Evolutionary conservation across 495 filamentous ascomycete species (phyloP).

Genomic region (Podospora bellae-mahoneyi): DNA sequence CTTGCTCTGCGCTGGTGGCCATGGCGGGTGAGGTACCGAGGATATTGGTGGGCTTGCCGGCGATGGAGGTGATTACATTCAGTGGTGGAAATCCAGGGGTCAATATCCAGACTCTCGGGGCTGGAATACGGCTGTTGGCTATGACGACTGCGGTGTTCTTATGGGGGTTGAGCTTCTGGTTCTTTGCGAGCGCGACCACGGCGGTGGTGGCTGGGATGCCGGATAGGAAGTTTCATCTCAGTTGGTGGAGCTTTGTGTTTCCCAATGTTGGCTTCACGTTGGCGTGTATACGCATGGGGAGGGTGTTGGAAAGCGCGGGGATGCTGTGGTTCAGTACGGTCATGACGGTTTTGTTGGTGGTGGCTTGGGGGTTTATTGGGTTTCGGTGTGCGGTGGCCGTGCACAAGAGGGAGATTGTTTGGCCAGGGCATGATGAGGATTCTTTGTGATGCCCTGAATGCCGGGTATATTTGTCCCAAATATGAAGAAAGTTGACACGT

Average conservation of each 20-base stretch:
- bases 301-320: slow-evolving; percentile 39
- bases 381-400: slow-evolving; percentile 54
- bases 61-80: neutral
- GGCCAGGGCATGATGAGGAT: slow-evolving; percentile 63
- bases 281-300: slow-evolving; percentile 47
- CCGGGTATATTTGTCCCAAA: neutral
- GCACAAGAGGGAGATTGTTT: slow-evolving; percentile 53
- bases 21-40: slow-evolving; percentile 50
- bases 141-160: slow-evolving; percentile 57
- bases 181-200: slow-evolving; percentile 59
- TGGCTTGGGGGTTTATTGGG: slow-evolving; percentile 57
- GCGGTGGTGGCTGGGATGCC: slow-evolving; percentile 51
- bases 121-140: slow-evolving; percentile 49
- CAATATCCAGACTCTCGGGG: slow-evolving; percentile 21
- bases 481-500: neutral
- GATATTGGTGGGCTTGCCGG: slow-evolving; percentile 2
- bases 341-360: slow-evolving; percentile 53
- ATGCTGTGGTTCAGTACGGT: slow-evolving; percentile 47
- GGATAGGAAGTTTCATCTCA: slow-evolving; percentile 52
- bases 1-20: slow-evolving; percentile 63
- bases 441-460: slow-evolving; percentile 1
- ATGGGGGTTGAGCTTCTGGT: slow-evolving; percentile 70
- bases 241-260: slow-evolving; percentile 58
- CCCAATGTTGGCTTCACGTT: slow-evolving; percentile 58
- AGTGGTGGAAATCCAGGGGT: slow-evolving; percentile 5